A percentile compares a stretch with the other conserved stretches of the same genome.
Evolutionary conservation across 345 rosid genomes (phyloP).

Genomic region (Gossypium arboreum): DNA sequence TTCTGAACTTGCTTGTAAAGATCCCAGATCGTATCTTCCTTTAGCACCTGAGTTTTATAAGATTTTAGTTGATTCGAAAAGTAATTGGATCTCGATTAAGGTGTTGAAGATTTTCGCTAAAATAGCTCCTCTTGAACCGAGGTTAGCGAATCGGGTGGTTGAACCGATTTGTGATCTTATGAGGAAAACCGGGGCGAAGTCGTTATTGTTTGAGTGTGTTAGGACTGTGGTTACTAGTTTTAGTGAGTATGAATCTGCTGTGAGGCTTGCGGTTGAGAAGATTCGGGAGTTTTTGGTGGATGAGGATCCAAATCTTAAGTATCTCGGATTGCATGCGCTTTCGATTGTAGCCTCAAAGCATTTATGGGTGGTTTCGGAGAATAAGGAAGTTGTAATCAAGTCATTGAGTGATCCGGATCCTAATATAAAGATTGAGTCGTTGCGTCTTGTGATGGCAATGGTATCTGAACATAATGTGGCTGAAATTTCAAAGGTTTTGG

Average conservation of each 20-base stretch:
- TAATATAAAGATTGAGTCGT: constrained; percentile 71
- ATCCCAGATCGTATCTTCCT: constrained; percentile 73
- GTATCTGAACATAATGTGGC: constrained; percentile 73
- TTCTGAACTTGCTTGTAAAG: constrained; percentile 68
- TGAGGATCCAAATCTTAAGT: constrained; percentile 88
- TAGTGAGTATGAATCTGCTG: constrained; percentile 78
- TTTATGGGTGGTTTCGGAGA: constrained; percentile 81
- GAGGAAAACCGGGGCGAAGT: constrained; percentile 80
- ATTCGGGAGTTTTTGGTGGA: constrained; percentile 66
- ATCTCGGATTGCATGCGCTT: constrained; percentile 85
- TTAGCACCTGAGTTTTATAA: constrained; percentile 85
- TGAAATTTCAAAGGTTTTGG: constrained; percentile 72
- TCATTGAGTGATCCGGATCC: constrained; percentile 85
- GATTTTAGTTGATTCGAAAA: constrained; percentile 78
- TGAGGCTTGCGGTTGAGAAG: constrained; percentile 70
- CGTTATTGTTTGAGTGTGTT: constrained; percentile 82
- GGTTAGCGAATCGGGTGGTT: constrained; percentile 72
- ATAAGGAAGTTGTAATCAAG: constrained; percentile 78
- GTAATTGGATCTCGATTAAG: constrained; percentile 89
- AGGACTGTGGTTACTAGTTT: constrained; percentile 75
- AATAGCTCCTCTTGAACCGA: constrained; percentile 73
- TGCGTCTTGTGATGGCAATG: constrained; percentile 82
- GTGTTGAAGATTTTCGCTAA: constrained; percentile 75
- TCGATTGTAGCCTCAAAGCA: constrained; percentile 59
- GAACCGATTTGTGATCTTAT: constrained; percentile 86